A percentile compares a stretch with the other conserved stretches of the same genome.
phyloP scores from a whole-genome alignment of 495 filamentous ascomycete genomes.

The Podospora bellae-mahoneyi region DNA sequence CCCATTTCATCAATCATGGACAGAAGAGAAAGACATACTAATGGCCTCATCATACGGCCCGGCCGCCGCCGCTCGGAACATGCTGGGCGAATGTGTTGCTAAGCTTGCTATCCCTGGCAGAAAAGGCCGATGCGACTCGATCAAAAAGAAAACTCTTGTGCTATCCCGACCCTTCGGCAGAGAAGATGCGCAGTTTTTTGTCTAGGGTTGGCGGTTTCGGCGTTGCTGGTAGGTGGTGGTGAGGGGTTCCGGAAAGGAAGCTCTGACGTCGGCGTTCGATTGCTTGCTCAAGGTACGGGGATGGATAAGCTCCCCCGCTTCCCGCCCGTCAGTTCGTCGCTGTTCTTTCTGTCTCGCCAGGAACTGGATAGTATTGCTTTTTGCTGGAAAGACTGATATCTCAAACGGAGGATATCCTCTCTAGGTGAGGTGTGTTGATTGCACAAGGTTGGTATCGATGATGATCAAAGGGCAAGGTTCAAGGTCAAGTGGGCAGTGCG shows the following conservation, averaged over 20 bases:
- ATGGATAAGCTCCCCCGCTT: neutral
- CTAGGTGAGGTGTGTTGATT: neutral
- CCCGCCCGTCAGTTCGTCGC: neutral
- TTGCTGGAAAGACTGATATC: neutral
- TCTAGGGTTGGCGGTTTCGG: neutral
- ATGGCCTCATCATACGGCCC: conserved; percentile 52
- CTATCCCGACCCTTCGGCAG: neutral
- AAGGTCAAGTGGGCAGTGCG: conserved; percentile 12
- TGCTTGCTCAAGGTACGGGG: neutral
- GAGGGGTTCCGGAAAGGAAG: neutral
- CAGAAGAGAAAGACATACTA: conserved; percentile 35
- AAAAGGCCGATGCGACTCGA: neutral
- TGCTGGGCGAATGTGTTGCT: conserved; percentile 27
- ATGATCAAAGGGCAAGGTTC: neutral
- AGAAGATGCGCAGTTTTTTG: neutral
- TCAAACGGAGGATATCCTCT: neutral
- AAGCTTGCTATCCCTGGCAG: neutral
- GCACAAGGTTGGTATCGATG: neutral
- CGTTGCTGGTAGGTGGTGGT: neutral
- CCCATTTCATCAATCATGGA: neutral
- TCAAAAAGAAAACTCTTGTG: neutral
- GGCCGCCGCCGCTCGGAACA: conserved; percentile 51
- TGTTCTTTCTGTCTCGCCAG: neutral
- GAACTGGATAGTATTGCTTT: neutral
- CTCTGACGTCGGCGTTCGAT: conserved; percentile 7